These are phyloP conservation scores for Globisporangium recalcitrans DNA, from an alignment of 352 stramenopile species.

Conservation along the genomic window DNA sequence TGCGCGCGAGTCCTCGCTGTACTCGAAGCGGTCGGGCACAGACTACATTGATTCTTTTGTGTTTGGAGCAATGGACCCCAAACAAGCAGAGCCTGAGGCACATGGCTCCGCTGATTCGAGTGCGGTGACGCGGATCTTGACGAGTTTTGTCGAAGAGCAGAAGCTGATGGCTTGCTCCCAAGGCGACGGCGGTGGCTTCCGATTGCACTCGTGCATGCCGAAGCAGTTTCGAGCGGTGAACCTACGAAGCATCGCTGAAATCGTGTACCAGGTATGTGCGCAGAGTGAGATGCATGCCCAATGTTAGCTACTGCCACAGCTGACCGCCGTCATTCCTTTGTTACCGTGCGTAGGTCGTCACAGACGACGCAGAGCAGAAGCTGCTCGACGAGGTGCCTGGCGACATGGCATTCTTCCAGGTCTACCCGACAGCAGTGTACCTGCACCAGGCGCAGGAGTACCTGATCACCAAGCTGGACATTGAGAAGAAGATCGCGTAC, in stretches of 20 bases:
- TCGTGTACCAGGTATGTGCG: conserved; percentile 40
- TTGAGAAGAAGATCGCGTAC: conserved; percentile 56
- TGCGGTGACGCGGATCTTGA: conserved; percentile 1
- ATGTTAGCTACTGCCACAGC: not conserved
- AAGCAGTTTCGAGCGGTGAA: conserved; percentile 54
- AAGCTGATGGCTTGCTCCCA: conserved; percentile 38
- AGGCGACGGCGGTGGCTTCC: conserved; percentile 37
- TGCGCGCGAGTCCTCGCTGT: conserved; percentile 89
- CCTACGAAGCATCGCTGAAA: conserved; percentile 62
- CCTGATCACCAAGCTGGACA: conserved; percentile 85
- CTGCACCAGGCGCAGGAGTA: conserved; percentile 90
- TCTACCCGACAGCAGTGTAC: conserved; percentile 90
- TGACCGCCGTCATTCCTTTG: not conserved
- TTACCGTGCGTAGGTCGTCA: conserved; percentile 33
- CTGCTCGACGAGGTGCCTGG: conserved; percentile 87
- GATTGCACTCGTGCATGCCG: conserved; percentile 53
- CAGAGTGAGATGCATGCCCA: not conserved
- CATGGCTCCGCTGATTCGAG: not conserved
- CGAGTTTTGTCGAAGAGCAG: conserved; percentile 30
- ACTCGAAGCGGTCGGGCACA: conserved; percentile 49
- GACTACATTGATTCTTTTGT: conserved; percentile 61
- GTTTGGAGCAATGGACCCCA: conserved; percentile 25
- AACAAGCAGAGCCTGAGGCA: too few relatives aligned
- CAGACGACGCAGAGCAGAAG: conserved; percentile 37
- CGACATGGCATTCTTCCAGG: conserved; percentile 86